Evolutionary conservation across 768 basidiomycete genomes (phyloP).

Genomic region (Gloeophyllum trabeum): DNA sequence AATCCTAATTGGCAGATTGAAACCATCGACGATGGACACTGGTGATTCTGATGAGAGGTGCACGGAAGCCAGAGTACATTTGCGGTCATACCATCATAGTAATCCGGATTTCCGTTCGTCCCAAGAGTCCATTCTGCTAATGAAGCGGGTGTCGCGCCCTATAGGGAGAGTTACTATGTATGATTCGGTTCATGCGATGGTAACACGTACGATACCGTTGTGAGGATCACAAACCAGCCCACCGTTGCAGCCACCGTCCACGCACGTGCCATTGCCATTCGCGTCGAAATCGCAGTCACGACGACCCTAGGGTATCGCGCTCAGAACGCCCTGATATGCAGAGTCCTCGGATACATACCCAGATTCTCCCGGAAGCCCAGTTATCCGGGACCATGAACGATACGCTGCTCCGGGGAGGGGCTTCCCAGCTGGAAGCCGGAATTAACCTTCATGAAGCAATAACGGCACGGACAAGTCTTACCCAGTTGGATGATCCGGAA

Average conservation of each 20-base stretch:
- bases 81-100: constrained; percentile 35
- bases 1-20: constrained; percentile 52
- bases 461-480: neutral
- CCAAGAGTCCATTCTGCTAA: constrained; percentile 59
- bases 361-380: constrained; percentile 27
- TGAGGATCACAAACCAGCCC: constrained; percentile 41
- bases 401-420: constrained; percentile 13
- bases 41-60: neutral
- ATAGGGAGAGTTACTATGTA: constrained; percentile 16
- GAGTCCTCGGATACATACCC: constrained; percentile 12
- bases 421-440: constrained; percentile 13
- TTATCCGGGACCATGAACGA: constrained; percentile 24
- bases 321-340: neutral
- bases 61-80: neutral
- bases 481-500: neutral
- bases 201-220: constrained; percentile 12
- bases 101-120: constrained; percentile 32
- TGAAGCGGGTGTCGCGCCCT: constrained; percentile 57
- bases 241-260: constrained; percentile 62
- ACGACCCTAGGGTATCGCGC: constrained; percentile 22
- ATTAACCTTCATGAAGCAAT: neutral
- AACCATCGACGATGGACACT: too few species aligned
- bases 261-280: constrained; percentile 41
- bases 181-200: neutral
- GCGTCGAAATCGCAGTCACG: constrained; percentile 50